Base-by-base conservation (phyloP, 306 rosid genomes). In the Prunus kanzakura region DNA sequence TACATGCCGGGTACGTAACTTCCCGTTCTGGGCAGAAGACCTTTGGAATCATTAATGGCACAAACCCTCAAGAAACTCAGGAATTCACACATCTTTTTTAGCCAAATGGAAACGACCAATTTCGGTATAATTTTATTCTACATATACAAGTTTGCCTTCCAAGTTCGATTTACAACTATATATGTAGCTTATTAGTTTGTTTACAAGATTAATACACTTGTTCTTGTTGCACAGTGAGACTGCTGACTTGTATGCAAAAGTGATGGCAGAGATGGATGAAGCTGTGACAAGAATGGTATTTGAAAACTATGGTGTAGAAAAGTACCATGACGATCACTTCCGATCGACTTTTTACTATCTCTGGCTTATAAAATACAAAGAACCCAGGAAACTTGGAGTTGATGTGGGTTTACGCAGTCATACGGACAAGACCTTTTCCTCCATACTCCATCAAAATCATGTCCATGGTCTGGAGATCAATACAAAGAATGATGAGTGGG, bases 41-140 rank as follows among this genome's bases (percentile, higher is more conserved):
- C 73, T 20, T 77, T 47, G 81, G 82, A 18, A 77, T 84, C 38
- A 66, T 69, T 2, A 71, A 81, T 45, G 62, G 76, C 0, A 13
- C 60, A n/a, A 62, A 51, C 63, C 58, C 54, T 3, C 58, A 71
- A 50, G 64, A 47, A n/a, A 51, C n/a, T 64, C 43, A 74, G 3
- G 27, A 30, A 12, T 81, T 81, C 71, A 52, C 84, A 1, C 72
- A 74, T 25, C 78, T 52, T 66, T 54, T 81, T 47, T 84, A 82
- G 82, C 81, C 88, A 10, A 4, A 62, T 20, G 81, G 85, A 43
- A 81, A 78, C n/a, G 23, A 54, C 20, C 60, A 19, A 54, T 54
- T 54, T 19, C 4, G 60, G 57, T 55, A 16, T n/a, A 20, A 52
- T 18, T 52, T 52, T 52, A 11, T 49, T 16, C 8, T 51, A 51